These are phyloP conservation scores for Penicillium digitatum DNA, from an alignment of 2,329 filamentous ascomycete species.

Conservation along the genomic window DNA sequence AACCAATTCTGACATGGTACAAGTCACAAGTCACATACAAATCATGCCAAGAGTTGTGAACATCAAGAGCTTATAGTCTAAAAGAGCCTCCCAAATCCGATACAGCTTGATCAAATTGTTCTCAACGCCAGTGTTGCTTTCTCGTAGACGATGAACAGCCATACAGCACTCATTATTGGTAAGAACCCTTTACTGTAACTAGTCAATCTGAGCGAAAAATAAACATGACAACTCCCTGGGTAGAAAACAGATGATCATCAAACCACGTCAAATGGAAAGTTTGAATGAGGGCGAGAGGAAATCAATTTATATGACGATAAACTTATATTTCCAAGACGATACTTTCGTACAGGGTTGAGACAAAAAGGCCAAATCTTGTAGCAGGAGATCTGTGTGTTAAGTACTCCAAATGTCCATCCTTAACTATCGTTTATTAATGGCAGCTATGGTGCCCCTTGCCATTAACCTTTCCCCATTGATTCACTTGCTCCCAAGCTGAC, in stretches of 20 bases:
- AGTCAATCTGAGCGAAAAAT: conserved; percentile 57
- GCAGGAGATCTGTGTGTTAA: too few relatives aligned
- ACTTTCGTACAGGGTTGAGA: too few relatives aligned
- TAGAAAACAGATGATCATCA: conserved; percentile 51
- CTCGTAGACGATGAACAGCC: conserved; percentile 53
- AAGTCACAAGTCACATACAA: conserved; percentile 21
- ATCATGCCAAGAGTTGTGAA: conserved; percentile 53
- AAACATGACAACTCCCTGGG: conserved; percentile 58
- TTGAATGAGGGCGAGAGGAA: neutral
- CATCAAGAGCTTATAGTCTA: conserved; percentile 57
- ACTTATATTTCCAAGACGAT: conserved; percentile 64
- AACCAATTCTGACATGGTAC: accelerated
- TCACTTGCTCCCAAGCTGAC: conserved; percentile 13
- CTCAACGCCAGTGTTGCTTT: conserved; percentile 58
- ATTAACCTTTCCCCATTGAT: neutral
- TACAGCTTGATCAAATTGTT: conserved; percentile 54
- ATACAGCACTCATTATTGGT: conserved; percentile 51
- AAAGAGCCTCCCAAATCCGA: conserved; percentile 55
- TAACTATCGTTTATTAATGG: conserved; percentile 2
- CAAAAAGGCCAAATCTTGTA: too few relatives aligned
- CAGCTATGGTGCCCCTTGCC: conserved; percentile 12
- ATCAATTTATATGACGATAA: conserved; percentile 54
- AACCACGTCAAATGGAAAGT: neutral
- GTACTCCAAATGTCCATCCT: too few relatives aligned
- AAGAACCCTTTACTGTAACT: conserved; percentile 51